Conservation (phyloP, 192 early-diverging fungal species). For the Jimgerdemannia flammicorona region DNA sequence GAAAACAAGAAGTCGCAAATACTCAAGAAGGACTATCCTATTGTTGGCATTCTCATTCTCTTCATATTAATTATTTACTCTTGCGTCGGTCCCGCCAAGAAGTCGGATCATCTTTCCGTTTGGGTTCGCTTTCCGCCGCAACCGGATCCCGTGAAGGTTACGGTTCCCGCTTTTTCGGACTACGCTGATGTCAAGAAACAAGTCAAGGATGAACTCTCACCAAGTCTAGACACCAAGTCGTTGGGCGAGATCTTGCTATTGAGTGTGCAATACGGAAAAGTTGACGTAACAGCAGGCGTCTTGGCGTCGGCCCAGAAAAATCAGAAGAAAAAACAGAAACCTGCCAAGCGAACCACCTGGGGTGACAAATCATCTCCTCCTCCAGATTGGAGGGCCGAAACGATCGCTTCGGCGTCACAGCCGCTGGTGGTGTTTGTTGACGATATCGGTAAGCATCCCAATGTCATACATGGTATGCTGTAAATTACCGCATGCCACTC, state of each 20-base stretch:
- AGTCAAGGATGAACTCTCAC: slow-evolving; percentile 17
- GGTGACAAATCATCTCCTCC: neutral
- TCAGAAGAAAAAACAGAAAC: neutral
- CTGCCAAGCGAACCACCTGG: neutral
- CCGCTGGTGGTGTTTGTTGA: slow-evolving; percentile 20
- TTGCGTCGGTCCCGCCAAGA: neutral
- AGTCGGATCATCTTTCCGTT: neutral
- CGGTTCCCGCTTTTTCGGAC: slow-evolving; percentile 16
- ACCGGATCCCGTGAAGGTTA: slow-evolving; percentile 17
- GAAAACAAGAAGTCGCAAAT: too few relatives aligned
- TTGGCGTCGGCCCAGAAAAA: neutral
- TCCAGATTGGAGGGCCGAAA: slow-evolving; percentile 6
- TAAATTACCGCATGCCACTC: too few relatives aligned
- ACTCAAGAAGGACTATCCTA: too few relatives aligned
- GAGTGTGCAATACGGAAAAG: slow-evolving; percentile 8
- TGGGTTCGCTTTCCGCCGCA: slow-evolving; percentile 17
- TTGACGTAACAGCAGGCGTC: neutral
- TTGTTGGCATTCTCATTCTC: too few relatives aligned
- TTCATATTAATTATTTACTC: too few relatives aligned
- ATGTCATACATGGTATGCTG: too few relatives aligned
- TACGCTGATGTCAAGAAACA: slow-evolving; percentile 19
- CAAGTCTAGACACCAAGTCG: slow-evolving; percentile 16
- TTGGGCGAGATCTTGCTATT: slow-evolving; percentile 18
- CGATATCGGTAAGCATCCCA: slow-evolving; percentile 13
- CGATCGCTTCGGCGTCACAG: neutral